Percentiles rank a stretch among this genome's conserved stretches.
These are phyloP conservation scores for Rhipidocladum racemiflorum DNA, from an alignment of 176 grass and related monocot genomes.

Conservation along the genomic window DNA sequence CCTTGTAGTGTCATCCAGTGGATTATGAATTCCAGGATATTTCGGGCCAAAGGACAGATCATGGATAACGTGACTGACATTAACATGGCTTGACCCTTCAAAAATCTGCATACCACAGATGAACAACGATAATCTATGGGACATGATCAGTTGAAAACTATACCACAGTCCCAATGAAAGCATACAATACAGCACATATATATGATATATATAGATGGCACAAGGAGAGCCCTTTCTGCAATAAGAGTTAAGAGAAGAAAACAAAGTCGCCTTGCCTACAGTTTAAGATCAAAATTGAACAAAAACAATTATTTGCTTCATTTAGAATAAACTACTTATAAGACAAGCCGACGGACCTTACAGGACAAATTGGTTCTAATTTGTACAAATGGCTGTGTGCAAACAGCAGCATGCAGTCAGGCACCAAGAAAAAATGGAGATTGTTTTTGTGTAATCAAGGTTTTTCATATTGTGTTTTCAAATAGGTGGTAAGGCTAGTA, in stretches of 20 bases:
- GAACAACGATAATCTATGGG: not conserved
- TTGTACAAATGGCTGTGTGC: not conserved
- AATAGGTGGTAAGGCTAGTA: not conserved
- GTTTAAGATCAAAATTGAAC: not conserved
- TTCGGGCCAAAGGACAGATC: slow-evolving; percentile 91
- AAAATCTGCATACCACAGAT: slow-evolving; percentile 69
- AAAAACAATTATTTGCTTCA: not conserved
- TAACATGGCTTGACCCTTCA: slow-evolving; percentile 85
- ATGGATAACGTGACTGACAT: slow-evolving; percentile 92
- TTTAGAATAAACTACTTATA: slow-evolving; percentile 3
- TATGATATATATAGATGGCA: not conserved
- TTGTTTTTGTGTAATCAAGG: not conserved
- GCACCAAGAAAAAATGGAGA: not conserved
- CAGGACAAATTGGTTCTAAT: not conserved
- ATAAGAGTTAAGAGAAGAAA: not conserved
- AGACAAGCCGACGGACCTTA: not conserved
- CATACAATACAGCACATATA: not conserved
- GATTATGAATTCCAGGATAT: slow-evolving; percentile 94
- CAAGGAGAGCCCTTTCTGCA: not conserved
- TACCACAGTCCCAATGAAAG: not conserved
- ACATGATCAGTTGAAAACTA: slow-evolving; percentile 9
- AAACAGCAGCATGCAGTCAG: not conserved
- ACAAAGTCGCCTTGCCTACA: not conserved
- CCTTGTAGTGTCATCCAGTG: slow-evolving; percentile 80
- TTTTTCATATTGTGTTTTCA: not conserved